Conservation (phyloP, 108 stramenopile species). For the Skeletonema grethae region DNA sequence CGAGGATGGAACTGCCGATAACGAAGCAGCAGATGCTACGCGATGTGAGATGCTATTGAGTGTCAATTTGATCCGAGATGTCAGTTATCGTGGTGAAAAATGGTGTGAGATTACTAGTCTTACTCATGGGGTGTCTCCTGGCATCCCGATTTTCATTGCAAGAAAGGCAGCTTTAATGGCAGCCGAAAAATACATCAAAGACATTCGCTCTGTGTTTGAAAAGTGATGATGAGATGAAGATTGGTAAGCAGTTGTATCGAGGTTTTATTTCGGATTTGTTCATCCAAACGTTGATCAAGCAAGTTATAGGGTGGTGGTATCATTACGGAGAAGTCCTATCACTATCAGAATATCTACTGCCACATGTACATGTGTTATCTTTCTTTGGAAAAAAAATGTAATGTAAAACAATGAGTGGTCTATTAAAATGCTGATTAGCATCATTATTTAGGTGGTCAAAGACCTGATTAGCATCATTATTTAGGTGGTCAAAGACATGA, state of each 20-base stretch:
- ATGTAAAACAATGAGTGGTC: not conserved
- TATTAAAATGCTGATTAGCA: not conserved
- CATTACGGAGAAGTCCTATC: no score
- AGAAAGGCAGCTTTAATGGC: slow-evolving; percentile 40
- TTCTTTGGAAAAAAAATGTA: no score
- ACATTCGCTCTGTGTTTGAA: slow-evolving; percentile 59
- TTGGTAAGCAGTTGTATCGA: not conserved
- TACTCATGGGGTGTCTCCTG: slow-evolving; percentile 45
- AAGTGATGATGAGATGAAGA: not conserved
- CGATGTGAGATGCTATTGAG: slow-evolving; percentile 53
- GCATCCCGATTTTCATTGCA: slow-evolving; percentile 45
- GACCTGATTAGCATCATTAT: no score
- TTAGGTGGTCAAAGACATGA: slow-evolving; percentile 96
- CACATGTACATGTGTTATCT: no score
- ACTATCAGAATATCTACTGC: no score
- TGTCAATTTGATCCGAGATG: slow-evolving; percentile 46
- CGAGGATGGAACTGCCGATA: slow-evolving; percentile 29
- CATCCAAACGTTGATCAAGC: no score
- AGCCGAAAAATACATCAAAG: slow-evolving; percentile 47
- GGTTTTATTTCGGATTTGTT: not conserved
- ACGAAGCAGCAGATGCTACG: slow-evolving; percentile 26
- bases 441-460: slow-evolving; percentile 76
- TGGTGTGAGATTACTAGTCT: slow-evolving; percentile 49
- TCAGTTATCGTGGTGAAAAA: slow-evolving; percentile 11
- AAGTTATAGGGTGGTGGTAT: no score